Base-by-base conservation (phyloP, 768 basidiomycete genomes). In the Tricholoma matsutake region DNA sequence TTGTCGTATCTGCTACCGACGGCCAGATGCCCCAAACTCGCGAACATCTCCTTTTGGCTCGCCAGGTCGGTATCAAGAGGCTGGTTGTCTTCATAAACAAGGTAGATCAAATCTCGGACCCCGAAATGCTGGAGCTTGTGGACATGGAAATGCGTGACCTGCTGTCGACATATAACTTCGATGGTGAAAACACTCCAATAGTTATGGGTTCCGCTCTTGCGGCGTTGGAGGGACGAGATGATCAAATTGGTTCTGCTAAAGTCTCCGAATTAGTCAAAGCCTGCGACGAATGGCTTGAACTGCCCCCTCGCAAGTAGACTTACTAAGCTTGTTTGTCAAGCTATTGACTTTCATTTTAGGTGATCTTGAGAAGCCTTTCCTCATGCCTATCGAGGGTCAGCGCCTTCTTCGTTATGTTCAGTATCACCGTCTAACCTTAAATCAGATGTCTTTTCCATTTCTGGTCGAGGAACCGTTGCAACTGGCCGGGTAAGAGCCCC, bases 141-240 rank as follows among this genome's bases (percentile, higher is more conserved):
- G 97, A 99, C 68, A 98, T 99, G 96, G 97, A 99, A 83, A 99
- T 99, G 88, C 89, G 97, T 61, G 97, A 99, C 71, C 83, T 99
- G 10, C 83, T 99, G 22, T 78, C 86, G 3, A 87, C 86, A 13
- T 98, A 98, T 80, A 92, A 94, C 68, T 99, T 91, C 65, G 97
- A 99, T 68, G 97, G 97, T 57, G 97, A 99, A 75, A 84, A 89
- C 68, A 98, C 97, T 0, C 97, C 97, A n/a, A 98, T 99, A 68
- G 75, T 98, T 71, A 95, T 94, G 91, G 97, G 97, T 49, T 96
- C 95, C 18, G 97, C 97, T 59, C 81, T 99, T 60, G 94, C 95
- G 60, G 96, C 96, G 56, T 83, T 99, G 59, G 94, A 99, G 66
- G 90, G 92, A 51, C 85, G 88, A 32, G 84, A 95, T 69, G 80